phyloP scores from a whole-genome alignment of 345 rosid genomes.

The Aethionema arabicum region DNA sequence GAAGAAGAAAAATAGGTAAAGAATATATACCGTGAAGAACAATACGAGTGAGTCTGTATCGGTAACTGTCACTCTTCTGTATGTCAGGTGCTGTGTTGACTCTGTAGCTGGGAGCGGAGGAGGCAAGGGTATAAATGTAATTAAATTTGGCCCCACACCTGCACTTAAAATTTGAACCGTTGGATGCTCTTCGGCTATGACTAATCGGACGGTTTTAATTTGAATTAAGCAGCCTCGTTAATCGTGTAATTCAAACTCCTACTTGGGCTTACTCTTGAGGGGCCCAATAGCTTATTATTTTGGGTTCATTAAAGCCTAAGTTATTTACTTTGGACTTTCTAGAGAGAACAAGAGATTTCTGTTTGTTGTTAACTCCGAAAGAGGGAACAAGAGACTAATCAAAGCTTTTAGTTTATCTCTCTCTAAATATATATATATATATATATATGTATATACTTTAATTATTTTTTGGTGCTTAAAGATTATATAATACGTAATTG shows the following conservation, averaged over 20 bases:
- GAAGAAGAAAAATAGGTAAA: constrained; percentile 7
- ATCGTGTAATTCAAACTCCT: constrained; percentile 34
- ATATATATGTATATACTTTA: too few species aligned
- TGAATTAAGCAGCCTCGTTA: constrained; percentile 33
- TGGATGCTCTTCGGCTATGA: constrained; percentile 24
- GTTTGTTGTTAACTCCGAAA: too few species aligned
- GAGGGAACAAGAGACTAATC: too few species aligned
- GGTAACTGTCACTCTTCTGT: constrained; percentile 29
- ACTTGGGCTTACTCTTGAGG: neutral
- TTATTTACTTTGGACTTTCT: too few species aligned
- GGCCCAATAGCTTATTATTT: neutral
- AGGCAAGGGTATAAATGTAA: constrained; percentile 26
- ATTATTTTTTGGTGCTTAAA: too few species aligned
- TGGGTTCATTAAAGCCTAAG: neutral
- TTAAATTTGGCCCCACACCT: constrained; percentile 22
- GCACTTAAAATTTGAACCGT: constrained; percentile 11
- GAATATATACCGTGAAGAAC: constrained; percentile 10
- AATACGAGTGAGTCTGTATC: neutral
- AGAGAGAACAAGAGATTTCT: too few species aligned
- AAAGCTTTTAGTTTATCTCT: too few species aligned
- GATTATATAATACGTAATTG: too few species aligned
- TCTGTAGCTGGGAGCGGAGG: constrained; percentile 30
- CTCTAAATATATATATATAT: too few species aligned
- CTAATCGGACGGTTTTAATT: constrained; percentile 32
- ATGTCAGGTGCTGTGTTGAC: neutral